phyloP scores from a whole-genome alignment of 2,329 filamentous ascomycete species.

The Phoma sp. region DNA sequence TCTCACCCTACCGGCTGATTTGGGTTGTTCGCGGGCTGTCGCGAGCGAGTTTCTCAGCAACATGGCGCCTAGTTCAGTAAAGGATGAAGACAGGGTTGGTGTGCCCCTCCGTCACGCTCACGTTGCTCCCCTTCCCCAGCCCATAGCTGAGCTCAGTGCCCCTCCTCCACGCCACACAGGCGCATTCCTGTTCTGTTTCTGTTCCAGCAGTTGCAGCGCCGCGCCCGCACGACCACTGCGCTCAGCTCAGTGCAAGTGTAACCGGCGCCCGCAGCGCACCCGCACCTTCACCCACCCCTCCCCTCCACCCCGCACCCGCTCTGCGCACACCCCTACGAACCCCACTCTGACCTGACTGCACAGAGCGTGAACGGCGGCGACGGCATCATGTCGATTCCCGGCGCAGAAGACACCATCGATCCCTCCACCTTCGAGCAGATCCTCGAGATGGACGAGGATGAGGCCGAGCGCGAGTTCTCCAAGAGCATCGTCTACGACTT shows the following conservation, averaged over 20 bases:
- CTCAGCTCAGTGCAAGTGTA: neutral
- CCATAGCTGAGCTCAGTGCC: constrained; percentile 1
- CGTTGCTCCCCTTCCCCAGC: constrained; percentile 16
- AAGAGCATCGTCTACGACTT: constrained; percentile 87
- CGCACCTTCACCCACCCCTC: neutral
- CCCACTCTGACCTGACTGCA: constrained; percentile 18
- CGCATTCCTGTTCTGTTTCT: constrained; percentile 1
- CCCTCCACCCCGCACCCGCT: neutral
- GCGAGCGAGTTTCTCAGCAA: constrained; percentile 31
- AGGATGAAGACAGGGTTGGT: constrained; percentile 45
- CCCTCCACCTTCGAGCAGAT: constrained; percentile 87
- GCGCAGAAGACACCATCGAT: constrained; percentile 80
- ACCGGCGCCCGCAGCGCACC: neutral
- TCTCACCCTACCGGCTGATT: constrained; percentile 23
- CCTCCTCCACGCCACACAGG: constrained; percentile 22
- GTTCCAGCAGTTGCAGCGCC: no score
- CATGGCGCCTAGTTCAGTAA: constrained; percentile 39
- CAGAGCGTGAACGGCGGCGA: constrained; percentile 34
- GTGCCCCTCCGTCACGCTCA: constrained; percentile 38
- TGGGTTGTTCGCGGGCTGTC: constrained; percentile 18
- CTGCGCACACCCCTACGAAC: constrained; percentile 10
- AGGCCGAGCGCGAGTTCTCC: constrained; percentile 85
- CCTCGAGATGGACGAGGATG: constrained; percentile 96
- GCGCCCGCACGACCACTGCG: neutral
- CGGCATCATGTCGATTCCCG: constrained; percentile 55